Base-by-base conservation (phyloP, 202 grass and related monocot genomes). In the Hordeum pubiflorum region DNA sequence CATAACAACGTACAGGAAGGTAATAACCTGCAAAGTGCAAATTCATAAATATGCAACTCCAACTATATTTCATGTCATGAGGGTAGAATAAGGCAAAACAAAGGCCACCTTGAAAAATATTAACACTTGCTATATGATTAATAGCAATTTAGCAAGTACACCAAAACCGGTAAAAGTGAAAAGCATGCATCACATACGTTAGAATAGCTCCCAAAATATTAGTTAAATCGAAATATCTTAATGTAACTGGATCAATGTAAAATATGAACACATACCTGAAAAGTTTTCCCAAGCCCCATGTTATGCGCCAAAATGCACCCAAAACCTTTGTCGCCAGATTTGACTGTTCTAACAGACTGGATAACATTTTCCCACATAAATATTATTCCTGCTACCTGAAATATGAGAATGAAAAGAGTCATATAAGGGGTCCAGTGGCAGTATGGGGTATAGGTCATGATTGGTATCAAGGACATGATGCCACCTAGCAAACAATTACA, bases 331-430 rank as follows among this genome's bases (percentile, higher is more conserved):
- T 93, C 92, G 46, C 92, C 89, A 11, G 92, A 93, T 93, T 89
- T 93, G 61, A 91, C 87, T 79, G 89, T 95, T 87, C 89, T 94
- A 54, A 91, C 90, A 76, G 92, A 98, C 69, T 98, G 95, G 55
- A 98, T 93, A 62, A 95, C 75, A 86, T 98, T 98, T 85, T 98
- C 95, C 95, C 95, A 98, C 90, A 98, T 88, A 82, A 98, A 98
- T 81, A 82, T 85, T 98, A 98, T 93, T 68, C 95, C 95, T 69
- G 85, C 48, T 80, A 93, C 84, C 95, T 98, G 76, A 57, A 83
- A 70, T 74, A 87, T 63, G 24, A 89, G 61, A 84, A 86, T 80
- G 82, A 67, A 9, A 33, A 39, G 8, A 34, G 33, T 84, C 44
- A 72, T 58, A 73, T 72, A 55, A 72, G 14, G 15, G 8, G 31